Evolutionary conservation across 2,329 filamentous ascomycete genomes (phyloP).

Genomic region (Pyrenophora teres): DNA sequence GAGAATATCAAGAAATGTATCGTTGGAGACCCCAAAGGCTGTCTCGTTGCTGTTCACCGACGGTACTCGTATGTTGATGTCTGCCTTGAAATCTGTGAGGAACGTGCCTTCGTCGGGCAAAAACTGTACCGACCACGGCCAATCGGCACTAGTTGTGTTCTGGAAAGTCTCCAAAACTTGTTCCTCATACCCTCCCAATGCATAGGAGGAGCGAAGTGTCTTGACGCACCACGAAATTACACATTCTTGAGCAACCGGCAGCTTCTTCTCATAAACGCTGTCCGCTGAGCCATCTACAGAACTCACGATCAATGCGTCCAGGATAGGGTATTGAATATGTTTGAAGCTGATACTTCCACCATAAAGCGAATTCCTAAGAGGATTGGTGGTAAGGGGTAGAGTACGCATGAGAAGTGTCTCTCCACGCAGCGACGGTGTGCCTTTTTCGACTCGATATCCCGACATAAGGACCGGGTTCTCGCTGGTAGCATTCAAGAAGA

Average conservation of each 20-base stretch:
- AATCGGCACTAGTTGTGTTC: constrained; percentile 4
- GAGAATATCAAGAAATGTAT: not conserved
- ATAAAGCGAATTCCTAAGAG: constrained; percentile 7
- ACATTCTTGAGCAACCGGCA: constrained; percentile 28
- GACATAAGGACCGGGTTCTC: constrained; percentile 22
- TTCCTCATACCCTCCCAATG: constrained; percentile 19
- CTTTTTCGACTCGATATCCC: constrained; percentile 12
- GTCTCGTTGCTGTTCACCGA: not conserved
- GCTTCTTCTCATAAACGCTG: constrained; percentile 13
- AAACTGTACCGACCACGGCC: constrained; percentile 4
- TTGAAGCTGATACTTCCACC: constrained; percentile 29
- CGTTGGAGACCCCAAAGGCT: constrained; percentile 12
- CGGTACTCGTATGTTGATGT: constrained; percentile 14
- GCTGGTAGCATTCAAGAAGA: constrained; percentile 31
- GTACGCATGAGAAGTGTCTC: constrained; percentile 23
- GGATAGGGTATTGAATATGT: constrained; percentile 15
- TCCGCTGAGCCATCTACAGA: constrained; percentile 6
- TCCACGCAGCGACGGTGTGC: not conserved
- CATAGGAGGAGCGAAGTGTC: constrained; percentile 24
- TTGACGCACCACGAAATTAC: constrained; percentile 33
- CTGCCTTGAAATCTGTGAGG: not conserved
- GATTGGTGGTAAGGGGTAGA: constrained; percentile 17
- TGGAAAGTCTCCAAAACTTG: constrained; percentile 7
- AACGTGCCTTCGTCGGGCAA: not conserved
- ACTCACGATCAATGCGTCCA: constrained; percentile 19